phyloP scores from a whole-genome alignment of 2,329 filamentous ascomycete species.

The Beauveria varroae region DNA sequence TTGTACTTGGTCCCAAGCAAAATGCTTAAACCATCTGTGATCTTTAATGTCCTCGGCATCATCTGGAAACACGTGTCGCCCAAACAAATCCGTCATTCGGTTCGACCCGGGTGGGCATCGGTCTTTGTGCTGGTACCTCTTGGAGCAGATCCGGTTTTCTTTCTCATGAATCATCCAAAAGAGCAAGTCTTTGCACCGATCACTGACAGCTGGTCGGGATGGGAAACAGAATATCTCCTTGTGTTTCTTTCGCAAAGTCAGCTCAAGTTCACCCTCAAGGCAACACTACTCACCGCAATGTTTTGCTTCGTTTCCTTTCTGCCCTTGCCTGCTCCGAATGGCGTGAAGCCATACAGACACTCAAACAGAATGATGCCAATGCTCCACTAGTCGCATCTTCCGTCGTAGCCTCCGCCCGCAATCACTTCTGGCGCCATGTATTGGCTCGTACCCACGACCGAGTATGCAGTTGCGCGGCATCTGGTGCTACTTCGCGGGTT shows the following conservation, averaged over 20 bases:
- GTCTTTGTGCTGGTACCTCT: constrained; percentile 65
- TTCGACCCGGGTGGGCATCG: constrained; percentile 18
- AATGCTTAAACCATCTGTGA: constrained; percentile 76
- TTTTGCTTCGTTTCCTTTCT: constrained; percentile 78
- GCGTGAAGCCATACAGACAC: constrained; percentile 86
- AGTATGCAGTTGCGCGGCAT: constrained; percentile 67
- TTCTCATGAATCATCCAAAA: constrained; percentile 64
- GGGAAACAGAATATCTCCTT: constrained; percentile 65
- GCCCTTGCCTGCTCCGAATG: constrained; percentile 73
- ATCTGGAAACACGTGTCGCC: constrained; percentile 67
- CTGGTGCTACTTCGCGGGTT: constrained; percentile 49
- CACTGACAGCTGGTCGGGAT: constrained; percentile 53
- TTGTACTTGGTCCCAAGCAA: constrained; percentile 72
- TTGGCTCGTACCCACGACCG: constrained; percentile 89
- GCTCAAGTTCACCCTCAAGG: not conserved
- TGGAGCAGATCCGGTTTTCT: constrained; percentile 67
- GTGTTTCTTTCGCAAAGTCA: constrained; percentile 58
- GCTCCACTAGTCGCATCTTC: constrained; percentile 95
- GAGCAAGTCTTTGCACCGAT: constrained; percentile 71
- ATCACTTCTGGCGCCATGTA: constrained; percentile 98
- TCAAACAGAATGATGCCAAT: constrained; percentile 91
- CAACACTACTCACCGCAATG: constrained; percentile 55
- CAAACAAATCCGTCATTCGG: constrained; percentile 18
- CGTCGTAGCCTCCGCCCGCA: constrained; percentile 74
- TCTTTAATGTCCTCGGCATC: constrained; percentile 85